phyloP scores from a whole-genome alignment of 2,329 filamentous ascomycete genomes.

The Fusarium redolens region DNA sequence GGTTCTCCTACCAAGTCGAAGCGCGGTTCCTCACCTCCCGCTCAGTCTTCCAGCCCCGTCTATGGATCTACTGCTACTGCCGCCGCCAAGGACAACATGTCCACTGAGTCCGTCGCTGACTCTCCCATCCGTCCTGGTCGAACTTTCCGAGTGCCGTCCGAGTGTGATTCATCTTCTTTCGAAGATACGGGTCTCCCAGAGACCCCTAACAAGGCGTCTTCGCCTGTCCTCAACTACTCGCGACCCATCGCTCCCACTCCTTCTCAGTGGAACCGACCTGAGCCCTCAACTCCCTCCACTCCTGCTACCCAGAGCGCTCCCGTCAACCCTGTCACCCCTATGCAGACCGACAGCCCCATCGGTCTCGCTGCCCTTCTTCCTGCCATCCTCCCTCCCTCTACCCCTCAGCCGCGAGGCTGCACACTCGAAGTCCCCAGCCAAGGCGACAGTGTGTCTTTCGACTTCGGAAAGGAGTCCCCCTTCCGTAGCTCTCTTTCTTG shows the following conservation, averaged over 20 bases:
- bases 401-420: background rate
- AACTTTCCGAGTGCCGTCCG: slow-evolving; percentile 33
- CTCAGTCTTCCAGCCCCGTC: slow-evolving; percentile 23
- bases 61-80: background rate
- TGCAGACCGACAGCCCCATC: slow-evolving; percentile 28
- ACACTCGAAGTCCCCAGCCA: background rate
- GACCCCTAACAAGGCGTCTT: slow-evolving; percentile 22
- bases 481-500: slow-evolving; percentile 46
- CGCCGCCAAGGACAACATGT: background rate
- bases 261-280: slow-evolving; percentile 40
- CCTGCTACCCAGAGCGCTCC: slow-evolving; percentile 13
- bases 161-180: slow-evolving; percentile 32
- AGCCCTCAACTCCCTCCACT: slow-evolving; percentile 41
- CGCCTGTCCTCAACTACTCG: slow-evolving; percentile 32
- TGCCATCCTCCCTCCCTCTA: slow-evolving; percentile 18
- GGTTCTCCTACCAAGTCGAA: slow-evolving; percentile 44
- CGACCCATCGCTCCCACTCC: slow-evolving; percentile 48
- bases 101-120: slow-evolving; percentile 3
- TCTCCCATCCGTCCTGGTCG: slow-evolving; percentile 33
- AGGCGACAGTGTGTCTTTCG: slow-evolving; percentile 23
- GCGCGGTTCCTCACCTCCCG: slow-evolving; percentile 44
- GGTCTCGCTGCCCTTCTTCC: slow-evolving; percentile 35
- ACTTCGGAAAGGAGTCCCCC: slow-evolving; percentile 46
- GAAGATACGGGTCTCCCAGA: slow-evolving; percentile 7
- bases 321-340: background rate